These are phyloP conservation scores for Larix kaempferi DNA, from an alignment of 75 land plant species.

Conservation along the genomic window DNA sequence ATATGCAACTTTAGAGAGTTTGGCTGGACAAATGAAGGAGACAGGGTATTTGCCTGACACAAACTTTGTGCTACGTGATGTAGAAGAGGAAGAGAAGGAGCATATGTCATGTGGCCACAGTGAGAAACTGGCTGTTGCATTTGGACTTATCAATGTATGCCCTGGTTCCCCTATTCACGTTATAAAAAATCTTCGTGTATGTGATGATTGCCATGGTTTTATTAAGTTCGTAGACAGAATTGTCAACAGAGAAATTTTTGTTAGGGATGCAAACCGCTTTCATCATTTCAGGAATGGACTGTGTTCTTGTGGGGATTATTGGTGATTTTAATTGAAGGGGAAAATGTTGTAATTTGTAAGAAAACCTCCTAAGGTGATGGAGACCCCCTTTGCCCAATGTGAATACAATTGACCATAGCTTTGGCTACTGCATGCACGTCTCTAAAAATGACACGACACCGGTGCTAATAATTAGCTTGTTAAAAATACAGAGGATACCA, in stretches of 20 bases:
- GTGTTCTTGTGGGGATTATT: slow-evolving; percentile 13
- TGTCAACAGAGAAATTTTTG: neutral
- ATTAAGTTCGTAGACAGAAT: slow-evolving; percentile 3
- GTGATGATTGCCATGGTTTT: slow-evolving; percentile 6
- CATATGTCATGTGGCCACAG: neutral
- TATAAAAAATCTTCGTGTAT: slow-evolving; percentile 1
- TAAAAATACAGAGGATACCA: too few relatives aligned
- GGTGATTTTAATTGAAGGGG: neutral
- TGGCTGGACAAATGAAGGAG: neutral
- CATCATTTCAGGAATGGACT: slow-evolving; percentile 6
- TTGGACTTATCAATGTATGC: neutral
- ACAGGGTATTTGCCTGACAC: slow-evolving; percentile 7
- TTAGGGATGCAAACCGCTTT: slow-evolving; percentile 6
- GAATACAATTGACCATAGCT: too few relatives aligned
- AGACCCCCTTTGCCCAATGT: too few relatives aligned
- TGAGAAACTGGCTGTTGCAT: slow-evolving; percentile 13
- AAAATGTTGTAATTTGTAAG: neutral
- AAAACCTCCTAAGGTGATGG: too few relatives aligned
- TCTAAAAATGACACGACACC: too few relatives aligned
- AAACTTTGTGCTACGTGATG: slow-evolving; percentile 1
- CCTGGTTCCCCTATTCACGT: neutral
- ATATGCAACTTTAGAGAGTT: neutral
- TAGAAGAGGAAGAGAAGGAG: slow-evolving; percentile 3
- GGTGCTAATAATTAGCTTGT: too few relatives aligned
- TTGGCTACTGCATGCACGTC: too few relatives aligned